Conservation (phyloP, 768 basidiomycete genomes). For the Porphyrellus cyaneotinctus region DNA sequence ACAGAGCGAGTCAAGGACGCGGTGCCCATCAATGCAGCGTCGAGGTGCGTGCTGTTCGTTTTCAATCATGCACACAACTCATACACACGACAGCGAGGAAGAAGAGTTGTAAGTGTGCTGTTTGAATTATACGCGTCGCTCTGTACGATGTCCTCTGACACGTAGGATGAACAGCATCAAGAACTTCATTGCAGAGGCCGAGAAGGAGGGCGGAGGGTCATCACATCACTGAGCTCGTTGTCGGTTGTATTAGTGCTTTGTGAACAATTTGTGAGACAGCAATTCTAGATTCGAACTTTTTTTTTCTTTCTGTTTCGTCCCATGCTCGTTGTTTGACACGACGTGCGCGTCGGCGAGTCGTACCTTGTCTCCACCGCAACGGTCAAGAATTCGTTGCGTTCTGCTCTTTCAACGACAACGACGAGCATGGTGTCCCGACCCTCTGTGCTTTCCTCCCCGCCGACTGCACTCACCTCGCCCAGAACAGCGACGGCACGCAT, state of each 20-base stretch:
- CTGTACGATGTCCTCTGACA: constrained; percentile 36
- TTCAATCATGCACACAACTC: neutral
- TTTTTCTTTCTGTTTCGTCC: neutral
- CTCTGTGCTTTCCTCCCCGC: constrained; percentile 14
- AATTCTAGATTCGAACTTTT: constrained; percentile 3
- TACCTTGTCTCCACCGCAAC: constrained; percentile 6
- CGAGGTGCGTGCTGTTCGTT: constrained; percentile 50
- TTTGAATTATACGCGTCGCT: constrained; percentile 9
- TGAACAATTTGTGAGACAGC: constrained; percentile 4
- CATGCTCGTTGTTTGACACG: constrained; percentile 2
- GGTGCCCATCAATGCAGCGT: constrained; percentile 61
- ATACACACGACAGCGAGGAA: constrained; percentile 56
- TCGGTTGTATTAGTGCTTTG: constrained; percentile 1
- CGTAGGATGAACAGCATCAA: constrained; percentile 64
- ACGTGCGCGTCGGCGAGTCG: neutral
- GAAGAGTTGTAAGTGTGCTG: constrained; percentile 68
- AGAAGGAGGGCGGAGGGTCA: constrained; percentile 59
- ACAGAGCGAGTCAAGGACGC: constrained; percentile 56
- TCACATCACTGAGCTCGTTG: constrained; percentile 27
- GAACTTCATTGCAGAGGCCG: constrained; percentile 77
- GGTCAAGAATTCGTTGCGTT: neutral
- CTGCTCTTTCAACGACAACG: neutral
- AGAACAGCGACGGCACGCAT: constrained; percentile 6
- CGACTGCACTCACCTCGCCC: constrained; percentile 17
- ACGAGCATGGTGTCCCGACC: constrained; percentile 1